A percentile compares a stretch with the other conserved stretches of the same genome.
These are phyloP conservation scores for Mycena epipterygia DNA, from an alignment of 768 basidiomycete species.

Conservation along the genomic window DNA sequence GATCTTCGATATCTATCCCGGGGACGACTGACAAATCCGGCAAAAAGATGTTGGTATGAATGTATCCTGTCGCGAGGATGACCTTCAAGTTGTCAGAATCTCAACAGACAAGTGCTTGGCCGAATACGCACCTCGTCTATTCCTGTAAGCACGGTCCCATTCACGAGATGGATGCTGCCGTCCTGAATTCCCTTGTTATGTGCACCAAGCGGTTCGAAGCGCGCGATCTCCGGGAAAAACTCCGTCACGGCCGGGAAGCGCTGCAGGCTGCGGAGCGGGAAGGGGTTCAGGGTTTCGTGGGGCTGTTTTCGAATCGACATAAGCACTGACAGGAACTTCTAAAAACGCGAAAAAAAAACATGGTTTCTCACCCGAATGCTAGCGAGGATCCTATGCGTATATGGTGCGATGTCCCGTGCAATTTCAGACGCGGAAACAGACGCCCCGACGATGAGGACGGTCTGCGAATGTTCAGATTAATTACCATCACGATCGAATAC, in stretches of 20 bases:
- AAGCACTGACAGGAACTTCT: too few species aligned
- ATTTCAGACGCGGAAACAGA: slow-evolving; percentile 38
- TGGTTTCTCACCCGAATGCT: slow-evolving; percentile 33
- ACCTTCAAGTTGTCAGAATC: slow-evolving; percentile 17
- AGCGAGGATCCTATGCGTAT: slow-evolving; percentile 27
- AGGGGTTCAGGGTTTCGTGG: slow-evolving; percentile 42
- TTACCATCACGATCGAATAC: background rate
- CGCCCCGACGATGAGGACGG: slow-evolving; percentile 37
- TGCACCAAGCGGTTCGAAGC: slow-evolving; percentile 37
- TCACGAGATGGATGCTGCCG: slow-evolving; percentile 42
- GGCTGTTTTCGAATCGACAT: slow-evolving; percentile 21
- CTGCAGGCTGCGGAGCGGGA: slow-evolving; percentile 40
- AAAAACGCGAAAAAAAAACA: background rate
- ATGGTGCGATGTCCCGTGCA: slow-evolving; percentile 38
- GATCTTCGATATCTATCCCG: too few species aligned
- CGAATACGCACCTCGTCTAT: slow-evolving; percentile 41
- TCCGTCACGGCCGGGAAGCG: slow-evolving; percentile 36
- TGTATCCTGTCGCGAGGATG: slow-evolving; percentile 49
- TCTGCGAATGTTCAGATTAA: slow-evolving; percentile 8
- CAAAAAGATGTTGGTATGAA: slow-evolving; percentile 47
- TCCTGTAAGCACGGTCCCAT: slow-evolving; percentile 44
- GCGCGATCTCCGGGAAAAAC: slow-evolving; percentile 36
- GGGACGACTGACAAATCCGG: slow-evolving; percentile 24
- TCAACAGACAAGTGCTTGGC: background rate
- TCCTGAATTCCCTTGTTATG: slow-evolving; percentile 37